Evolutionary conservation across 495 filamentous ascomycete genomes (phyloP).

Genomic region (Podospora anserina): DNA sequence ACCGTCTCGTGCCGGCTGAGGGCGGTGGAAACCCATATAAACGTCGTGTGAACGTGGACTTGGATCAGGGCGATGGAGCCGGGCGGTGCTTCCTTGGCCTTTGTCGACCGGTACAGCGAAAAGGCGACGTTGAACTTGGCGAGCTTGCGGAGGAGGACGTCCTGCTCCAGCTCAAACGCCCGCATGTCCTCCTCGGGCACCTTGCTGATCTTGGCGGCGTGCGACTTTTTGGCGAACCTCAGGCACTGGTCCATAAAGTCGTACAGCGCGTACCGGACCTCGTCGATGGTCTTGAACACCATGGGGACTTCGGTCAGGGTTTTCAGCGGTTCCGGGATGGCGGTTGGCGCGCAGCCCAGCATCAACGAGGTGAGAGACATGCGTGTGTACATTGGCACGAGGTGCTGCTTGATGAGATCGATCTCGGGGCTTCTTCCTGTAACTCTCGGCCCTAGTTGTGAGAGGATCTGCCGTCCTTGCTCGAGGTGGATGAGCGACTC

Average conservation of each 20-base stretch:
- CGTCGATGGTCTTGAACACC: constrained; percentile 30
- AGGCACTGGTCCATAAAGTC: constrained; percentile 37
- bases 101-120: constrained; percentile 30
- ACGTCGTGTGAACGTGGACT: constrained; percentile 30
- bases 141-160: constrained; percentile 29
- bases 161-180: constrained; percentile 31
- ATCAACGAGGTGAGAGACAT: constrained; percentile 40
- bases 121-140: constrained; percentile 37
- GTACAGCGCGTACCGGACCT: constrained; percentile 35
- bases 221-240: constrained; percentile 31
- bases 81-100: constrained; percentile 20
- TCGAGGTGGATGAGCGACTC: constrained; percentile 44
- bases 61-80: constrained; percentile 31
- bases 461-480: constrained; percentile 40
- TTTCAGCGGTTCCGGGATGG: constrained; percentile 32
- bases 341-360: constrained; percentile 31
- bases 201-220: constrained; percentile 25
- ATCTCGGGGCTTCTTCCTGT: constrained; percentile 26
- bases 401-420: constrained; percentile 37
- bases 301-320: constrained; percentile 30
- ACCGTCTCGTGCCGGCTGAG: constrained; percentile 35
- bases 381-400: constrained; percentile 44
- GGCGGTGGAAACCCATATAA: constrained; percentile 39
- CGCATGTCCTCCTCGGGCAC: constrained; percentile 26
- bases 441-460: constrained; percentile 32